Evolutionary conservation across 2,329 filamentous ascomycete genomes (phyloP), one percentile per base, ranked within the genome.

Genomic region (Beauveria asiatica): DNA sequence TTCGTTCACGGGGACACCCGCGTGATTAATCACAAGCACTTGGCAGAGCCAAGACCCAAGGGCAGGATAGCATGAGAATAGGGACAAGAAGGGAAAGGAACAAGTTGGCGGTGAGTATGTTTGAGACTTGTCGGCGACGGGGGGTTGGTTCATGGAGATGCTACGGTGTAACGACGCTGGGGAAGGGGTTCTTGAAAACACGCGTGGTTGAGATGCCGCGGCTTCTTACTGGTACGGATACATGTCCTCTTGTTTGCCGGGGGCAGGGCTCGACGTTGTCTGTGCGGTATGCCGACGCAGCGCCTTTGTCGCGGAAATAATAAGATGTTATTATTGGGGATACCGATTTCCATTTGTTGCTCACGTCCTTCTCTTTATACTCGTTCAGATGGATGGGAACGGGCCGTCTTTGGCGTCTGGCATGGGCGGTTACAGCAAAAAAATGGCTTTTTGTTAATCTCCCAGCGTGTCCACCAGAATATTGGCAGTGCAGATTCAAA

Each of bases 51-150:
- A 45, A 57, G 44, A 13, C 30, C 10, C 17, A 37, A 19, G 30
- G 54, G 16, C 39, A 30, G 21, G 45, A 16, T 11, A 33, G 5
- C 13, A 37, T 21, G 17, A 33, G 25, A n/a, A 37, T 11, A 25
- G 21, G 13, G 51, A 42, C 11, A 2, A 30, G 50, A 7, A 23
- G 13, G 5, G 21, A 30, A 11, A 17, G 27, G 13, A 53, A 53
- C 33, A 16, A 30, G 23, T 50, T 57, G 55, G 55, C 55, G 45
- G 55, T 57, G 45, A 57, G 55, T 37, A 27, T 44, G 27, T 48
- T 46, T 48, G 44, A 27, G 54, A 48, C 53, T 27, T 33, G 53
- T 23, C 42, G n/a, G n/a, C n/a, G 10, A 45, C 10, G 42, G 42
- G 5, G 46, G 33, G 33, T 33, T 13, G 10, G 10, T 33, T 10